phyloP scores from a whole-genome alignment of 257 asterid genomes.

The Hygrophila difformis region DNA sequence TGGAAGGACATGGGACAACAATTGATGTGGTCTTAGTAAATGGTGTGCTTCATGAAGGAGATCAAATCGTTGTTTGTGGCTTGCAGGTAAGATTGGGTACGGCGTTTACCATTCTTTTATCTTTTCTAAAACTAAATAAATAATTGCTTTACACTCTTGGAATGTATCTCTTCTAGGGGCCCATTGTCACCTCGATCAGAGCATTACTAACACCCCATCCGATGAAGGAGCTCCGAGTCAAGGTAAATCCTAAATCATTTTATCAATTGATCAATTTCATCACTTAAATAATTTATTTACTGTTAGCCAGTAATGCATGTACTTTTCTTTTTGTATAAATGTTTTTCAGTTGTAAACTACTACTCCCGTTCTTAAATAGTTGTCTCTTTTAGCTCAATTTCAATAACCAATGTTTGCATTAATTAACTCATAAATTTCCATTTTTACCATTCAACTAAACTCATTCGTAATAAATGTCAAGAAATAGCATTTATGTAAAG shows the following conservation, averaged over 20 bases:
- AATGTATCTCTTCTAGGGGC: constrained; percentile 49
- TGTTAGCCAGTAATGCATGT: neutral
- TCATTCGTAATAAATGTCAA: no score
- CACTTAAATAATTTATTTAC: neutral
- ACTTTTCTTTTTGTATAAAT: neutral
- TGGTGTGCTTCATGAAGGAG: constrained; percentile 96
- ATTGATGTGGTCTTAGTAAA: constrained; percentile 93
- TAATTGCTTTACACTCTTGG: constrained; percentile 11
- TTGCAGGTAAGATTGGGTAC: constrained; percentile 52
- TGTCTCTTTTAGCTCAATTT: no score
- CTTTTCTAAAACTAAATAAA: constrained; percentile 11
- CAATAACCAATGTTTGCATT: no score
- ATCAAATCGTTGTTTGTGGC: constrained; percentile 92
- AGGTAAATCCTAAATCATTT: constrained; percentile 40
- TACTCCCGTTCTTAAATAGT: no score
- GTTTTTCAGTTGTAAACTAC: no score
- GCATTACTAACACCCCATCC: constrained; percentile 97
- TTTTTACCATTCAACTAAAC: no score
- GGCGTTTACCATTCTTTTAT: constrained; percentile 3
- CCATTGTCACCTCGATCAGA: constrained; percentile 79
- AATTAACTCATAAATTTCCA: no score
- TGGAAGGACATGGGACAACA: constrained; percentile 98
- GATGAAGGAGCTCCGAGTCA: constrained; percentile 97
- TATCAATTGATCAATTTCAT: constrained; percentile 1
- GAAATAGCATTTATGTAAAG: no score